phyloP scores from a whole-genome alignment of 352 stramenopile species.

The Phytophthora ohioensis region DNA sequence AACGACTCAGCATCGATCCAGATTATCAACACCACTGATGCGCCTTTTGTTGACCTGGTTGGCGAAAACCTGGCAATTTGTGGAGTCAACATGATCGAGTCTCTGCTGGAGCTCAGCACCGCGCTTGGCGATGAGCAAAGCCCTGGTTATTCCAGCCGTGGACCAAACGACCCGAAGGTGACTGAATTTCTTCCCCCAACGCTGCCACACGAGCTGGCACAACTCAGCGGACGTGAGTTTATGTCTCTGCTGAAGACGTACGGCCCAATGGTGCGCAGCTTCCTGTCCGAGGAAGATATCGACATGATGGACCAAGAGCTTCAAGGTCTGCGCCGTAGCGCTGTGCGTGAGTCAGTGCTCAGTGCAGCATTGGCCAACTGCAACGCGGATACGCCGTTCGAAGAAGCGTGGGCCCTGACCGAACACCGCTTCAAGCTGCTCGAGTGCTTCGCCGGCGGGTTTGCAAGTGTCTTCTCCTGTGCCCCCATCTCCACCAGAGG shows the following conservation, averaged over 20 bases:
- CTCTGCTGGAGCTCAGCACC: slow-evolving; percentile 46
- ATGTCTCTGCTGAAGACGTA: slow-evolving; percentile 48
- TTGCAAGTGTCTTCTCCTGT: slow-evolving; percentile 58
- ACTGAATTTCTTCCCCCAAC: slow-evolving; percentile 47
- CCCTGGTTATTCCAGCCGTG: slow-evolving; percentile 8
- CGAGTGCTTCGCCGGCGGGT: slow-evolving; percentile 64
- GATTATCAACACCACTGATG: slow-evolving; percentile 45
- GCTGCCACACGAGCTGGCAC: slow-evolving; percentile 58
- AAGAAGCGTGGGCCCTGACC: slow-evolving; percentile 48
- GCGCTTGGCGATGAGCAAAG: slow-evolving; percentile 16
- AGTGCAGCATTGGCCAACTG: slow-evolving; percentile 34
- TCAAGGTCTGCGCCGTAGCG: slow-evolving; percentile 35
- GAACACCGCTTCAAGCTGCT: slow-evolving; percentile 54
- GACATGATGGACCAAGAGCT: slow-evolving; percentile 47
- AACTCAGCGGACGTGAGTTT: slow-evolving; percentile 62
- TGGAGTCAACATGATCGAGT: slow-evolving; percentile 53
- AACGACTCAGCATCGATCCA: slow-evolving; percentile 25
- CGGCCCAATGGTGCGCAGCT: slow-evolving; percentile 34
- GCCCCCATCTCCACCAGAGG: slow-evolving; percentile 13
- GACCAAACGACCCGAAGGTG: slow-evolving; percentile 8
- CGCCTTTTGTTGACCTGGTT: slow-evolving; percentile 44
- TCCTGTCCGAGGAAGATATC: slow-evolving; percentile 41
- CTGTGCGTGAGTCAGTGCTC: slow-evolving; percentile 30
- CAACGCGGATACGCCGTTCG: slow-evolving; percentile 45
- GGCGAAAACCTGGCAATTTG: slow-evolving; percentile 45